Conservation (phyloP, 2,329 filamentous ascomycete species). For the Rutstroemia sp. region DNA sequence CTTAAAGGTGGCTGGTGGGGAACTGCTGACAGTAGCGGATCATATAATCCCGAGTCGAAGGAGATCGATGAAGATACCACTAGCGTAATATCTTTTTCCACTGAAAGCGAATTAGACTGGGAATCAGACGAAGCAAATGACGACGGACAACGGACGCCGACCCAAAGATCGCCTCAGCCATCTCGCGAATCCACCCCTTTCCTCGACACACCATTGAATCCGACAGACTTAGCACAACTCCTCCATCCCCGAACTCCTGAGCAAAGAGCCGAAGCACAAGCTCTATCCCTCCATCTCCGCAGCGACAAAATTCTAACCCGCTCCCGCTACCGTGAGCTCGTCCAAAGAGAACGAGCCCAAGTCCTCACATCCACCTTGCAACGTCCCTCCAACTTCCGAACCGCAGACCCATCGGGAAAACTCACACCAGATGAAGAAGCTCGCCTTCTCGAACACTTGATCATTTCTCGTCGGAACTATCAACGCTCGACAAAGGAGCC, state of each 20-base stretch:
- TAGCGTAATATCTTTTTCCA: constrained; percentile 62
- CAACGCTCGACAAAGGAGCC: constrained; percentile 15
- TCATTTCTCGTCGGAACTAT: constrained; percentile 35
- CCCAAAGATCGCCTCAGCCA: constrained; percentile 51
- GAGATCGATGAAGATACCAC: constrained; percentile 65
- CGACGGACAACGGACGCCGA: constrained; percentile 63
- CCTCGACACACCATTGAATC: constrained; percentile 55
- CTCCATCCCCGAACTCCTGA: constrained; percentile 73
- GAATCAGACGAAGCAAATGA: constrained; percentile 35
- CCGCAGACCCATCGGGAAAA: constrained; percentile 30
- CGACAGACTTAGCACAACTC: constrained; percentile 66
- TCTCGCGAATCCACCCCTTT: constrained; percentile 49
- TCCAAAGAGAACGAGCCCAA: constrained; percentile 61
- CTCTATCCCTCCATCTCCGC: constrained; percentile 72
- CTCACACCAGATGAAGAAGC: constrained; percentile 52
- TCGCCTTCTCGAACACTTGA: constrained; percentile 51
- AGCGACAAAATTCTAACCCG: constrained; percentile 71
- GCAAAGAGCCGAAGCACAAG: constrained; percentile 71
- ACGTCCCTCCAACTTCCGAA: constrained; percentile 29
- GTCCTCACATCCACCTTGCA: constrained; percentile 49
- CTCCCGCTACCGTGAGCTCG: constrained; percentile 61
- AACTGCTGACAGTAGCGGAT: constrained; percentile 69
- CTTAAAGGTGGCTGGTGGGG: constrained; percentile 79
- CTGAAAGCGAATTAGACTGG: constrained; percentile 38
- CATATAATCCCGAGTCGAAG: constrained; percentile 54